phyloP scores from a whole-genome alignment of 306 rosid genomes.

The Glycyrrhiza uralensis region DNA sequence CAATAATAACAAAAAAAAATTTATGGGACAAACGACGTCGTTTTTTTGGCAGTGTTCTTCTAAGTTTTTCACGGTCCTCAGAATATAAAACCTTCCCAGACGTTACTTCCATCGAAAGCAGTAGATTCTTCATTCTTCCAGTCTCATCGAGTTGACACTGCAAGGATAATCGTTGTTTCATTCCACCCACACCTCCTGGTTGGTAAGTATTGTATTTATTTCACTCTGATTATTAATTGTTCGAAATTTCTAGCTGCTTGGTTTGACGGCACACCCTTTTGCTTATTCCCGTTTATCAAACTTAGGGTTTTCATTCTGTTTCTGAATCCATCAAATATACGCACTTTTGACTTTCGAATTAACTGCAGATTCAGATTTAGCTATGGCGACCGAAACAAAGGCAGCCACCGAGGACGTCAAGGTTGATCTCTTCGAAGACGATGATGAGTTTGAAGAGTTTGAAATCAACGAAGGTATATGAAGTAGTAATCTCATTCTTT shows the following conservation, averaged over 20 bases:
- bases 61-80: neutral
- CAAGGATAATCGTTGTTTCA: neutral
- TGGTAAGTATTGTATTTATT: neutral
- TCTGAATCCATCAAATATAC: neutral
- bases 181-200: neutral
- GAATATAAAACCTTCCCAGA: neutral
- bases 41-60: neutral
- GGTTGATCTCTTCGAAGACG: conserved; percentile 87
- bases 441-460: conserved; percentile 87
- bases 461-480: conserved; percentile 69
- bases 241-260: neutral
- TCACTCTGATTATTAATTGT: neutral
- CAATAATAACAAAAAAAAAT: neutral
- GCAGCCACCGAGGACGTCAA: conserved; percentile 61
- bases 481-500: neutral
- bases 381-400: conserved; percentile 74
- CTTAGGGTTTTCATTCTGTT: conserved; percentile 16
- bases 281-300: neutral
- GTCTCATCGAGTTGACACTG: neutral
- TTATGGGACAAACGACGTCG: neutral
- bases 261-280: neutral
- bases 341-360: neutral
- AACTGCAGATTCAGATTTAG: conserved; percentile 16
- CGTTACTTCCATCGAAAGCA: neutral
- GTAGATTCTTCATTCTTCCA: neutral